phyloP scores from a whole-genome alignment of 345 rosid genomes.

The Bruguiera parviflora region DNA sequence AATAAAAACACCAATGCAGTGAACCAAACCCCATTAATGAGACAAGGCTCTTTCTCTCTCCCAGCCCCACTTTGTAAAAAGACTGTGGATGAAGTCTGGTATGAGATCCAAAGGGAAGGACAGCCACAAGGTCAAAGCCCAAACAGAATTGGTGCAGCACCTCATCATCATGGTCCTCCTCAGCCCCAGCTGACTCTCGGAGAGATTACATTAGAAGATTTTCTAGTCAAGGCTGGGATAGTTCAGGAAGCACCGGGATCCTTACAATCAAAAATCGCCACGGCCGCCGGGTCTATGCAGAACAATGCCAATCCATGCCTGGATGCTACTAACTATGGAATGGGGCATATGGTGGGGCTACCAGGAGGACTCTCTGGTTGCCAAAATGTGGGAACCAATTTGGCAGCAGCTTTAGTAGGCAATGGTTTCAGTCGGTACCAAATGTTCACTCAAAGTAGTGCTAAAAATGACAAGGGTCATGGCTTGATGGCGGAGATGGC shows the following conservation, averaged over 20 bases:
- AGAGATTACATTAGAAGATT: slow-evolving; percentile 82
- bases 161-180: slow-evolving; percentile 24
- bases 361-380: slow-evolving; percentile 21
- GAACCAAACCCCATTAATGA: slow-evolving; percentile 26
- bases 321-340: slow-evolving; percentile 28
- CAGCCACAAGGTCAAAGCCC: slow-evolving; percentile 23
- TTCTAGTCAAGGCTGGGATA: slow-evolving; percentile 76
- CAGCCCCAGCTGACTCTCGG: slow-evolving; percentile 61
- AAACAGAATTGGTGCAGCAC: slow-evolving; percentile 3
- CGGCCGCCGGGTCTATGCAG: neutral
- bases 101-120: slow-evolving; percentile 61
- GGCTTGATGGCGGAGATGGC: slow-evolving; percentile 39
- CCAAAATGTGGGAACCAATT: slow-evolving; percentile 18
- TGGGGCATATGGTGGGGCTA: slow-evolving; percentile 35
- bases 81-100: slow-evolving; percentile 89
- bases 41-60: slow-evolving; percentile 71
- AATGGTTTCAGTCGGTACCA: slow-evolving; percentile 37
- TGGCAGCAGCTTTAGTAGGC: slow-evolving; percentile 2
- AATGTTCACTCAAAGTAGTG: slow-evolving; percentile 24
- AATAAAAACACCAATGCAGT: neutral
- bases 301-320: slow-evolving; percentile 15
- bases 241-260: slow-evolving; percentile 46
- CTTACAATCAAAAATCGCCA: no score
- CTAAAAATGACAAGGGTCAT: slow-evolving; percentile 31
- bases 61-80: slow-evolving; percentile 74